These are phyloP conservation scores for Cercospora berteroae DNA, from an alignment of 2,329 filamentous ascomycete species.

Conservation along the genomic window DNA sequence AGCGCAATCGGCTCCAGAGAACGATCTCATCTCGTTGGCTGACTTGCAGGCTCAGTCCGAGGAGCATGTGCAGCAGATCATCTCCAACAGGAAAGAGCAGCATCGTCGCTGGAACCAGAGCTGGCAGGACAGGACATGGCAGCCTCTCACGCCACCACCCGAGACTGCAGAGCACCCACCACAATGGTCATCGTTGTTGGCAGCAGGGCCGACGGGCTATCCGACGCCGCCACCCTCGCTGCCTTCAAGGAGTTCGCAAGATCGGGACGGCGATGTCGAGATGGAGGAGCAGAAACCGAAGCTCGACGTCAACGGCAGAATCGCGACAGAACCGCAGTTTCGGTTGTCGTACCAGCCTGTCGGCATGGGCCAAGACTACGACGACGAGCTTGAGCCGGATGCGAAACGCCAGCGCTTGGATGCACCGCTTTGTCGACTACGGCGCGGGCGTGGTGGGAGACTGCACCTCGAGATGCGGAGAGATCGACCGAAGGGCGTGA, in stretches of 20 bases:
- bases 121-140: constrained; percentile 82
- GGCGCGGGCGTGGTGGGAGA: constrained; percentile 79
- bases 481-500: constrained; percentile 26
- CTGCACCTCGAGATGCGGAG: constrained; percentile 72
- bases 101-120: constrained; percentile 90
- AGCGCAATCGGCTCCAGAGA: constrained; percentile 67
- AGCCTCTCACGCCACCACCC: constrained; percentile 75
- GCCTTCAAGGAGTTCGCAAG: constrained; percentile 42
- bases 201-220: constrained; percentile 33
- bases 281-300: constrained; percentile 34
- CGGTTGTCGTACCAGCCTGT: constrained; percentile 27
- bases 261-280: constrained; percentile 41
- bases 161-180: constrained; percentile 46
- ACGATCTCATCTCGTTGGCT: constrained; percentile 73
- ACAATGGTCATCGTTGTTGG: constrained; percentile 33
- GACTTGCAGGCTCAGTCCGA: constrained; percentile 79
- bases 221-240: constrained; percentile 50
- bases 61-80: constrained; percentile 74
- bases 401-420: constrained; percentile 22
- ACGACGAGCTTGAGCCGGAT: constrained; percentile 19
- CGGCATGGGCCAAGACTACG: constrained; percentile 9
- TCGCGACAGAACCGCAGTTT: constrained; percentile 27
- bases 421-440: constrained; percentile 71
- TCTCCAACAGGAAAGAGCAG: constrained; percentile 82
- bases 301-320: constrained; percentile 21